Evolutionary conservation across 768 basidiomycete species (phyloP).

Genomic region (Podaxis carcinomalis): DNA sequence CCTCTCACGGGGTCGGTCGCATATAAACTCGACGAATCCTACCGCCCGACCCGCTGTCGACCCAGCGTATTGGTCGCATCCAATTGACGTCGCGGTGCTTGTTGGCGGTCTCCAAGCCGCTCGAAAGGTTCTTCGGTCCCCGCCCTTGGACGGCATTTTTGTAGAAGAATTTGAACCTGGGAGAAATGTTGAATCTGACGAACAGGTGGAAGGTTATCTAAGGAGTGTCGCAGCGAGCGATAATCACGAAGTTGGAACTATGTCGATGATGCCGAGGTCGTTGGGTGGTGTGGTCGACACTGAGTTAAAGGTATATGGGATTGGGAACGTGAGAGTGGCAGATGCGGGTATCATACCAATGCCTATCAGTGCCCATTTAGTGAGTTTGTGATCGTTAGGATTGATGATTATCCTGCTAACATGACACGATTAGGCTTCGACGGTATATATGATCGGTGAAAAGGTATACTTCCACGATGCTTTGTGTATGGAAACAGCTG

Average conservation of each 20-base stretch:
- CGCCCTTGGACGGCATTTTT: slow-evolving; percentile 27
- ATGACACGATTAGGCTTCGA: slow-evolving; percentile 14
- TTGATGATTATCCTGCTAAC: slow-evolving; percentile 1
- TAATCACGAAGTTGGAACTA: slow-evolving; percentile 31
- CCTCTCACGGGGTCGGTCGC: slow-evolving; percentile 41
- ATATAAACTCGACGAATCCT: slow-evolving; percentile 38
- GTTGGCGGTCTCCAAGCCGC: slow-evolving; percentile 28
- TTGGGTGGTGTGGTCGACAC: slow-evolving; percentile 35
- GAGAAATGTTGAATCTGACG: slow-evolving; percentile 13
- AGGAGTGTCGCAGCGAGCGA: slow-evolving; percentile 23
- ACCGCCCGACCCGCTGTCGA: slow-evolving; percentile 43
- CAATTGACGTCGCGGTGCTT: slow-evolving; percentile 26
- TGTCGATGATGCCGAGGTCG: slow-evolving; percentile 35
- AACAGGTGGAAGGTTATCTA: slow-evolving; percentile 22
- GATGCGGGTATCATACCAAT: slow-evolving; percentile 31
- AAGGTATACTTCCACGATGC: slow-evolving; percentile 12
- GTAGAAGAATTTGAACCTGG: slow-evolving; percentile 29
- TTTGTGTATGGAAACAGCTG: neutral
- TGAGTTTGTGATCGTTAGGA: slow-evolving; percentile 11
- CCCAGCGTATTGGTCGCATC: slow-evolving; percentile 39
- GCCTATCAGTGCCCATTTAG: slow-evolving; percentile 28
- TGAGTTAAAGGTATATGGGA: slow-evolving; percentile 30
- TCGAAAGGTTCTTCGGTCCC: slow-evolving; percentile 22
- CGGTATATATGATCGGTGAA: slow-evolving; percentile 27
- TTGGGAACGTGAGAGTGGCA: slow-evolving; percentile 29